A percentile compares a stretch with the other conserved stretches of the same genome.
Evolutionary conservation across 306 rosid genomes (phyloP).

Genomic region (Trifolium dubium): DNA sequence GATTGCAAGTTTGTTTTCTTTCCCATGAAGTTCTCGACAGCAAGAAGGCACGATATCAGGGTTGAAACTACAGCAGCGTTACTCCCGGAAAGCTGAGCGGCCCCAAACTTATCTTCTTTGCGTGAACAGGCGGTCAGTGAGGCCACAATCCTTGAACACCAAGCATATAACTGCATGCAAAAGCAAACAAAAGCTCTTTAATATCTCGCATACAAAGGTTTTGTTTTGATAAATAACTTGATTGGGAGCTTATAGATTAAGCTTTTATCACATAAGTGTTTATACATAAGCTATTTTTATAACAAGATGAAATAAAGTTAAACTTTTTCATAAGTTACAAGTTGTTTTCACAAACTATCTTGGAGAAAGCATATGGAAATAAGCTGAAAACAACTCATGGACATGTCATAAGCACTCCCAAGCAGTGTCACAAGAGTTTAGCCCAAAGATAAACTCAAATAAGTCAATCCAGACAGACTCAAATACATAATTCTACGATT

Average conservation of each 20-base stretch:
- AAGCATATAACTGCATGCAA: slow-evolving; percentile 67
- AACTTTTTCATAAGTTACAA: background rate
- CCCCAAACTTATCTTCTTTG: slow-evolving; percentile 77
- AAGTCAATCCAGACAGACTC: background rate
- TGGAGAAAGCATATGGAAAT: background rate
- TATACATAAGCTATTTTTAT: background rate
- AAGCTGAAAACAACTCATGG: background rate
- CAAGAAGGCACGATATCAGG: slow-evolving; percentile 84
- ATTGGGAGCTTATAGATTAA: background rate
- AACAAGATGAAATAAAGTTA: background rate
- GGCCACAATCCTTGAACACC: slow-evolving; percentile 81
- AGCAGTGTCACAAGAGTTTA: background rate
- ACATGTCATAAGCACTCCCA: background rate
- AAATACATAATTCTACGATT: slow-evolving; percentile 26
- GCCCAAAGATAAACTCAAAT: background rate
- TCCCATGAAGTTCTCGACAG: slow-evolving; percentile 88
- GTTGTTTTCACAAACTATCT: background rate
- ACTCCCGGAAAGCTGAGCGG: slow-evolving; percentile 89
- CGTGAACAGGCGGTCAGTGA: slow-evolving; percentile 79
- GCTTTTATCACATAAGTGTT: background rate
- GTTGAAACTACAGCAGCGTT: slow-evolving; percentile 79
- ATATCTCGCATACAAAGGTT: background rate
- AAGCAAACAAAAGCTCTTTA: slow-evolving; percentile 33
- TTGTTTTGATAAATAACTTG: background rate
- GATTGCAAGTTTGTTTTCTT: slow-evolving; percentile 80